phyloP scores from a whole-genome alignment of 257 asterid genomes.

The Thymus mandschuricus region DNA sequence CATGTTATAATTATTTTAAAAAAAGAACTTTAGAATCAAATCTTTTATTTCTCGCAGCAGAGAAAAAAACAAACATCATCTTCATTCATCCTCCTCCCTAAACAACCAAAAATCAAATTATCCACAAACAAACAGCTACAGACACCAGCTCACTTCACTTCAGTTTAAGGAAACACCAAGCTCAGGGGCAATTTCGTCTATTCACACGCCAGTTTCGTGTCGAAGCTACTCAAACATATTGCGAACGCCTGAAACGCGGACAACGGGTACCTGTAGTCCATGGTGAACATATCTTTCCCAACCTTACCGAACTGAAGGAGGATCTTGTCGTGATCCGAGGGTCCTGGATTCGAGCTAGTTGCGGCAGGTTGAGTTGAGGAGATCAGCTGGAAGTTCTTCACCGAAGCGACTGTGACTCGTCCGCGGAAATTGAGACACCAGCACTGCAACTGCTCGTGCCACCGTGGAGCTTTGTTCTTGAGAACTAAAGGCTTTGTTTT shows the following conservation, averaged over 20 bases:
- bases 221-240: slow-evolving; percentile 78
- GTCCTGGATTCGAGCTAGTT: slow-evolving; percentile 40
- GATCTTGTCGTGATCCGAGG: slow-evolving; percentile 55
- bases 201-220: slow-evolving; percentile 80
- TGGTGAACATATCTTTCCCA: slow-evolving; percentile 67
- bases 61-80: slow-evolving; percentile 13
- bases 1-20: too few relatives aligned
- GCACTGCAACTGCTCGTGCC: slow-evolving; percentile 75
- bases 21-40: neutral
- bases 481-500: slow-evolving; percentile 61
- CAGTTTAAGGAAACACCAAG: slow-evolving; percentile 7
- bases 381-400: slow-evolving; percentile 68
- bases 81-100: neutral
- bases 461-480: slow-evolving; percentile 69
- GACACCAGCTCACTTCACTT: neutral
- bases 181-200: slow-evolving; percentile 27
- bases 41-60: slow-evolving; percentile 3
- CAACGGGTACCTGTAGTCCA: slow-evolving; percentile 71
- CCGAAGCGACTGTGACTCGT: slow-evolving; percentile 71
- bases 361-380: slow-evolving; percentile 46
- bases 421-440: slow-evolving; percentile 79
- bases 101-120: neutral
- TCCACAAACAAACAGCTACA: slow-evolving; percentile 21
- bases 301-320: slow-evolving; percentile 77
- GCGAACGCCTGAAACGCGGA: slow-evolving; percentile 82